phyloP scores from a whole-genome alignment of 495 filamentous ascomycete species.

The Pseudevernia furfuracea region DNA sequence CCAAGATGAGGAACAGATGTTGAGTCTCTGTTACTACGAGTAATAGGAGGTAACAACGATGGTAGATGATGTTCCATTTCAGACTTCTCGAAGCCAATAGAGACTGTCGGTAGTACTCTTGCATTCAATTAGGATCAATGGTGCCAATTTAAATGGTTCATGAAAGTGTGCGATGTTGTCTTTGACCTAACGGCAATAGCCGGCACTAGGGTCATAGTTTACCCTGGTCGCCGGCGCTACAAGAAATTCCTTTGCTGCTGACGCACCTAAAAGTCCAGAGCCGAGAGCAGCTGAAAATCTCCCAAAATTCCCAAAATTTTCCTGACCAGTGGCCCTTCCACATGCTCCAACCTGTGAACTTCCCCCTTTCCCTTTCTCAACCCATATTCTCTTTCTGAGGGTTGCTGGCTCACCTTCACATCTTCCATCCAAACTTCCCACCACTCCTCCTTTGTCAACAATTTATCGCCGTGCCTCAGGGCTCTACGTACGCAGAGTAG shows the following conservation, averaged over 20 bases:
- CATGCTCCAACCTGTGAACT: background rate
- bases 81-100: background rate
- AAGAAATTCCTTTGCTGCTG: background rate
- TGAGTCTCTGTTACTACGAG: background rate
- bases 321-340: conserved; percentile 5
- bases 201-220: background rate
- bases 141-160: background rate
- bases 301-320: no score
- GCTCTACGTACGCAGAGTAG: background rate
- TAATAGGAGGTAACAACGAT: background rate
- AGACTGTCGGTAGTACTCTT: background rate
- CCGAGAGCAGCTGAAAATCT: conserved; percentile 7
- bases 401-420: conserved; percentile 8
- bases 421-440: background rate
- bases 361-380: background rate
- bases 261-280: background rate
- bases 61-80: background rate
- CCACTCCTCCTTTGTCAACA: background rate
- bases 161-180: background rate
- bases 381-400: background rate
- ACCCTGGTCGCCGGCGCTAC: background rate
- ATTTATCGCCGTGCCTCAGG: background rate
- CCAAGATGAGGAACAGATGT: background rate
- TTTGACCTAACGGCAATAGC: background rate
- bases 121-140: background rate